These are phyloP conservation scores for Polysphondylium violaceum DNA, from an alignment of 78 protist genomes.

Conservation along the genomic window DNA sequence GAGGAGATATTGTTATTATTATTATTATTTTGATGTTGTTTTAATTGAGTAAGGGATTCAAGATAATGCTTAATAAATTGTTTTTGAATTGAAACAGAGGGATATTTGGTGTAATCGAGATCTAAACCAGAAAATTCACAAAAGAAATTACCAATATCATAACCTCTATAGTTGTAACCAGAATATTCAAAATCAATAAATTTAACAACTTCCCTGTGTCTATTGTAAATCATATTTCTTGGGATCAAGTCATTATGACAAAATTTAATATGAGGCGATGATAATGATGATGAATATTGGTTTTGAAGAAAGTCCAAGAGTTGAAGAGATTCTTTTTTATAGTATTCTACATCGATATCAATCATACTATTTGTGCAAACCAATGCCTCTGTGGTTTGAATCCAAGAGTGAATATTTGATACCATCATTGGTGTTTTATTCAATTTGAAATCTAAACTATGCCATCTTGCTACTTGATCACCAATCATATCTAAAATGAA, in stretches of 20 bases:
- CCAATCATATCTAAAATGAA: slow-evolving; percentile 42
- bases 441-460: slow-evolving; percentile 17
- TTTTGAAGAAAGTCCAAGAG: slow-evolving; percentile 20
- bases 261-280: slow-evolving; percentile 30
- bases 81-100: slow-evolving; percentile 53
- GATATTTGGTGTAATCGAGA: slow-evolving; percentile 60
- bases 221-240: slow-evolving; percentile 82
- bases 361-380: background rate
- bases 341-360: slow-evolving; percentile 22
- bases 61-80: slow-evolving; percentile 68
- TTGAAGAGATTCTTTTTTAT: slow-evolving; percentile 25
- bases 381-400: background rate
- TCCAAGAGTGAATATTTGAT: slow-evolving; percentile 50
- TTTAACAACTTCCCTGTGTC: slow-evolving; percentile 28
- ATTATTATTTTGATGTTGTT: background rate
- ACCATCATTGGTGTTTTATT: slow-evolving; percentile 37
- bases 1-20: background rate
- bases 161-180: slow-evolving; percentile 77
- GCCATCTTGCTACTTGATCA: slow-evolving; percentile 53
- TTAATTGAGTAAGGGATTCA: background rate
- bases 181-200: slow-evolving; percentile 72
- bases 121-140: slow-evolving; percentile 84
- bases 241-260: slow-evolving; percentile 84
- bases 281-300: background rate
- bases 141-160: slow-evolving; percentile 81